phyloP scores from a whole-genome alignment of 106 monocot genomes.

The Amphibolis antarctica region DNA sequence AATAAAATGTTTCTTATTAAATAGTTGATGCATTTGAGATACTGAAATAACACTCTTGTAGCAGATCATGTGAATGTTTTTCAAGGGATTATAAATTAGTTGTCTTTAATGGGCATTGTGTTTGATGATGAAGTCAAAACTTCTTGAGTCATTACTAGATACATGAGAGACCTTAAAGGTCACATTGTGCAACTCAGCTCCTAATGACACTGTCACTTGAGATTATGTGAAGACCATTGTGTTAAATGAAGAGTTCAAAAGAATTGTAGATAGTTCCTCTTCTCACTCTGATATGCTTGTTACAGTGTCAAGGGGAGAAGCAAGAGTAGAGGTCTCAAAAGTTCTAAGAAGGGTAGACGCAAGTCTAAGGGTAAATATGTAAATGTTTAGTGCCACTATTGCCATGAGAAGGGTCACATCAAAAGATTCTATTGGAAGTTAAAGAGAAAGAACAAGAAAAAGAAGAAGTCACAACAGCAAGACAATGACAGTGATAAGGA shows the following conservation, averaged over 20 bases:
- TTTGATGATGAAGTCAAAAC: constrained; percentile 6
- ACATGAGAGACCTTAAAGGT: not conserved
- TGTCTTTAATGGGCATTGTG: not conserved
- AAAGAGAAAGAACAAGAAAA: not conserved
- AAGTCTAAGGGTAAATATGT: not conserved
- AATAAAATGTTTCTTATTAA: not conserved
- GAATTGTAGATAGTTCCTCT: not conserved
- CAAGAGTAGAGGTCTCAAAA: not conserved
- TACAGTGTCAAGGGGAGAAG: not conserved
- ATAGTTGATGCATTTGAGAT: not conserved
- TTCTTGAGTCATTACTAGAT: not conserved
- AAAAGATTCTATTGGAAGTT: not conserved
- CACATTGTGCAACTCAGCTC: not conserved
- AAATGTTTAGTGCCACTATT: not conserved
- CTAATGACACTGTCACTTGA: not conserved
- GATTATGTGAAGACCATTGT: not conserved
- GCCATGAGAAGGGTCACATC: not conserved
- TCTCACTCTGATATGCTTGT: not conserved
- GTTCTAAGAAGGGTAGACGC: not conserved
- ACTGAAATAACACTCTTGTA: not conserved
- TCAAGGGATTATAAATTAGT: constrained; percentile 2
- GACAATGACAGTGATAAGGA: not conserved
- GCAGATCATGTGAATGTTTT: not conserved
- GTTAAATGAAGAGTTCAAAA: constrained; percentile 4
- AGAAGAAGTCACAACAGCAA: not conserved